phyloP scores from a whole-genome alignment of 441 rosid genomes.

The Gossypium lobatum region DNA sequence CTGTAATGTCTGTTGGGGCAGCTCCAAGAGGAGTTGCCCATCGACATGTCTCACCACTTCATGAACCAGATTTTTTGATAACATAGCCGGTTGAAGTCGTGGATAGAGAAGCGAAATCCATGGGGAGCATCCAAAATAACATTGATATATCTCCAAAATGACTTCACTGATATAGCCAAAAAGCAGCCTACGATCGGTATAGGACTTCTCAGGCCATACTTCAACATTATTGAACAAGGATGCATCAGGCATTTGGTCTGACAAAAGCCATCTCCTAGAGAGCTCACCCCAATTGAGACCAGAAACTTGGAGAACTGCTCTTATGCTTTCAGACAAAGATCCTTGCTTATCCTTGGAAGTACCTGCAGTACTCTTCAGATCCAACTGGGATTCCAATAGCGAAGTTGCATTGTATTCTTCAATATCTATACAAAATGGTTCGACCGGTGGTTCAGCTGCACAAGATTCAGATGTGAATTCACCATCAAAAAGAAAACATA shows the following conservation, averaged over 20 bases:
- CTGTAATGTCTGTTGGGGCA: conserved; percentile 32
- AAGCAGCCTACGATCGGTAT: conserved; percentile 32
- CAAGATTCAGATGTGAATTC: conserved; percentile 6
- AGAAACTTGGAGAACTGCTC: conserved; percentile 38
- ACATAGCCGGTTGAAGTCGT: conserved; percentile 14
- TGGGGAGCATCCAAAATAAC: conserved; percentile 35
- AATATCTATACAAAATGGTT: conserved; percentile 12
- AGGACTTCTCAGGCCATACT: conserved; percentile 13
- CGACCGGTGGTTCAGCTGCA: conserved; percentile 30
- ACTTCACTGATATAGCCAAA: conserved; percentile 52
- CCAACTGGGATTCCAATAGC: conserved; percentile 1
- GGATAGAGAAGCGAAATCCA: conserved; percentile 31
- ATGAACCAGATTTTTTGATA: conserved; percentile 25
- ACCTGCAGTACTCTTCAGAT: conserved; percentile 13
- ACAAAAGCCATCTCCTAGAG: conserved; percentile 26
- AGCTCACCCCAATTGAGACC: conserved; percentile 55
- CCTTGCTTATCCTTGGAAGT: conserved; percentile 21
- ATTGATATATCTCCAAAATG: conserved; percentile 35
- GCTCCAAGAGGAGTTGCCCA: conserved; percentile 32
- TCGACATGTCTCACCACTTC: conserved; percentile 53
- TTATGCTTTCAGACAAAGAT: conserved; percentile 32
- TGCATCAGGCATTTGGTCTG: conserved; percentile 37
- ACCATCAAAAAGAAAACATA: background rate
- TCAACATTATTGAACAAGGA: conserved; percentile 32
- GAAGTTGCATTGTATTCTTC: conserved; percentile 25